Evolutionary conservation across 768 basidiomycete species (phyloP), one percentile per base, ranked within the genome.

Genomic region (Vararia minispora): DNA sequence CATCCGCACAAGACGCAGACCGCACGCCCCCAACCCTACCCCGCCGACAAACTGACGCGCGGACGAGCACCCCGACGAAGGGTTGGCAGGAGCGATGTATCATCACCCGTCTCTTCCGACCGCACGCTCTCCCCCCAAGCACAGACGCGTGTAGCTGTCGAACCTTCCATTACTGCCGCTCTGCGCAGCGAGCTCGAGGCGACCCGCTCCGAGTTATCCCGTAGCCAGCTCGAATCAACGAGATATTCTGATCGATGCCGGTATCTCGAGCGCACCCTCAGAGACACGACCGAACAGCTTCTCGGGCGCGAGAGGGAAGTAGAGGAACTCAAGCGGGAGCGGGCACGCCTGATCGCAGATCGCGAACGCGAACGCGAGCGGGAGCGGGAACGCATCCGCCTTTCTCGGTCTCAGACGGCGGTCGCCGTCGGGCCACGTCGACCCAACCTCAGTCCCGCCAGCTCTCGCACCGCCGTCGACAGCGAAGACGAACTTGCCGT

Each of bases 201-300:
- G 40, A 63, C 69, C 33, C 41, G 39, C 74, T 70, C 53, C 60
- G 65, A 43, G 72, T 77, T 40, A 65, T 77, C 25, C 62, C 69
- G 35, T 69, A 68, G 42, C 65, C 68, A 69, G 44, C 57, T 62
- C 39, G 74, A 80, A 35, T 62, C 72, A 16, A 56, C 66, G 21
- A 71, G 68, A 33, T 59, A 78, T 24, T 69, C 78, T 38, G 82
- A 83, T 45, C 68, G 72, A 12, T 79, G 72, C 57, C 71, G 64
- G 54, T 55, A 65, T 52, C 63, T 84, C 34, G 81, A 85, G 49
- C 69, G 62, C 48, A 66, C 74, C 13, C 59, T 85, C 41, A 71
- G 65, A 49, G 80, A 83, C 47, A 73, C 77, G 33, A 65, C 71
- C 35, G 78, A 82, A 10, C 46, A 73, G 33, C 55, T 84, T 47